A percentile compares a stretch with the other conserved stretches of the same genome.
phyloP scores from a whole-genome alignment of 345 rosid genomes.

The Eucalyptus cloeziana region DNA sequence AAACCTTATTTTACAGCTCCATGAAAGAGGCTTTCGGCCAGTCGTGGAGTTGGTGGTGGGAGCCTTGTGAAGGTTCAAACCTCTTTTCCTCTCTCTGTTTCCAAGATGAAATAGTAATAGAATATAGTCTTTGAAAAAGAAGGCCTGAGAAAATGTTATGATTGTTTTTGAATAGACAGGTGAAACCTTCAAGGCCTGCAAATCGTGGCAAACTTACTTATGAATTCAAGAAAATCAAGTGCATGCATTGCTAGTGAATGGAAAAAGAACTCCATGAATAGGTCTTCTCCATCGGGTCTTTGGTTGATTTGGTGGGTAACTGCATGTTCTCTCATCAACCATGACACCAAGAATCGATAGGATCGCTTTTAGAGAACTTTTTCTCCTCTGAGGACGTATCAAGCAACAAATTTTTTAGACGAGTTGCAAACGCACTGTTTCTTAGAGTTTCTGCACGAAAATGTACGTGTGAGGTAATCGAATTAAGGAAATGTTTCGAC shows the following conservation, averaged over 20 bases:
- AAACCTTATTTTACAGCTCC: neutral
- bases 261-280: neutral
- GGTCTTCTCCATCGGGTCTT: neutral
- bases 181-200: neutral
- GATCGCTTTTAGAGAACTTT: neutral
- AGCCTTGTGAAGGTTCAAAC: neutral
- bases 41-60: neutral
- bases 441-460: neutral
- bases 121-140: neutral
- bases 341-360: neutral
- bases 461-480: neutral
- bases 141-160: neutral
- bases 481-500: neutral
- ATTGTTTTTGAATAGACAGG: neutral
- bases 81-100: neutral
- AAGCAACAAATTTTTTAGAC: neutral
- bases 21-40: neutral
- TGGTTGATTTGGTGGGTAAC: neutral
- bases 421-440: neutral
- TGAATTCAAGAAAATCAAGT: neutral
- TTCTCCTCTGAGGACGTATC: neutral
- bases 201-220: neutral
- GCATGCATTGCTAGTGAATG: neutral
- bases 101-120: neutral
- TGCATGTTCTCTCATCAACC: neutral